These are phyloP conservation scores for Pleurostoma richardsiae DNA, from an alignment of 2,329 filamentous ascomycete species.

Conservation along the genomic window DNA sequence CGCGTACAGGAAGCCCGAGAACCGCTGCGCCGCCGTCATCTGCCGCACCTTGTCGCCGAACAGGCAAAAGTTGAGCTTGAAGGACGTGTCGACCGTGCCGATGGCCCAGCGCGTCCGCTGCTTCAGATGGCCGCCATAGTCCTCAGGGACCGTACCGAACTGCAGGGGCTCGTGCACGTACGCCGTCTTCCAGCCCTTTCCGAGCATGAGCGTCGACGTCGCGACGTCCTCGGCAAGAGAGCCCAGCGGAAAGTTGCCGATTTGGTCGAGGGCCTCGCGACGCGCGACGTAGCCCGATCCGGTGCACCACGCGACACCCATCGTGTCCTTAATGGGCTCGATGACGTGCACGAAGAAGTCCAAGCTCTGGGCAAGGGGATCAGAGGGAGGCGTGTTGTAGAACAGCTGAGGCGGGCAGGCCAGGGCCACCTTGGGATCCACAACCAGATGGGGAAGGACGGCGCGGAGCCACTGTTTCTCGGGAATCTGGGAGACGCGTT, in stretches of 20 bases:
- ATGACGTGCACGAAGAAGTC: constrained; percentile 53
- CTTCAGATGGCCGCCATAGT: constrained; percentile 49
- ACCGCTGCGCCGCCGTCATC: constrained; percentile 52
- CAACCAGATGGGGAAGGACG: constrained; percentile 52
- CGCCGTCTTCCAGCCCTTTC: constrained; percentile 56
- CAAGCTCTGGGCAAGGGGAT: constrained; percentile 53
- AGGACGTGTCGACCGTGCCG: constrained; percentile 51
- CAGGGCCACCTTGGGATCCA: constrained; percentile 51
- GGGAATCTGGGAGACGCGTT: constrained; percentile 35
- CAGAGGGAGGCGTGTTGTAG: constrained; percentile 55
- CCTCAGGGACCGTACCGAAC: constrained; percentile 54
- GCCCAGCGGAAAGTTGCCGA: constrained; percentile 56
- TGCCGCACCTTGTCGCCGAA: constrained; percentile 45
- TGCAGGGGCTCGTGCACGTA: constrained; percentile 56
- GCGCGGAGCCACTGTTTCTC: constrained; percentile 55
- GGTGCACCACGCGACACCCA: constrained; percentile 58
- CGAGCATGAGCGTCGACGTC: constrained; percentile 54
- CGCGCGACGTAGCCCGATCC: constrained; percentile 58
- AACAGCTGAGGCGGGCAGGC: constrained; percentile 54
- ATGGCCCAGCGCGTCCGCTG: constrained; percentile 52
- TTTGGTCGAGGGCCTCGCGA: constrained; percentile 52
- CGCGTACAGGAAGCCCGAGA: constrained; percentile 54
- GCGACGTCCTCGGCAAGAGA: constrained; percentile 57
- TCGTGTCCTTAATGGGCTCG: constrained; percentile 43
- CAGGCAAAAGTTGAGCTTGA: constrained; percentile 56